These are phyloP conservation scores for Lentinus tigrinus DNA, from an alignment of 768 basidiomycete species.

Conservation along the genomic window DNA sequence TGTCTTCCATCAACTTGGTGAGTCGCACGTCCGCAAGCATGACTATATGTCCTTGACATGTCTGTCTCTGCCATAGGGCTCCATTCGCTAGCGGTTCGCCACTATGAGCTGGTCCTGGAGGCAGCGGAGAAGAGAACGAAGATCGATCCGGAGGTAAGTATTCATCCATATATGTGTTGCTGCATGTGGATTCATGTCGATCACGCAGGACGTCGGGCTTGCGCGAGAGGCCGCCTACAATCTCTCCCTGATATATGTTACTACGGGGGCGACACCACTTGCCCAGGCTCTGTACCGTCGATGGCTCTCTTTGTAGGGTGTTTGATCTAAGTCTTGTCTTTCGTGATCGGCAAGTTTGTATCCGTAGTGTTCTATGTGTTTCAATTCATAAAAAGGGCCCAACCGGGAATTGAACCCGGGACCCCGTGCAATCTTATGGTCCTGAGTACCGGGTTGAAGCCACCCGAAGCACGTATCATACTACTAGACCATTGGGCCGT, in stretches of 20 bases:
- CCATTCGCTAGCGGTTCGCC: slow-evolving; percentile 75
- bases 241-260: slow-evolving; percentile 76
- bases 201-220: slow-evolving; percentile 46
- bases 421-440: too few species aligned
- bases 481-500: slow-evolving; percentile 19
- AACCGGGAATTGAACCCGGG: too few species aligned
- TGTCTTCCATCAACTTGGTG: slow-evolving; percentile 91
- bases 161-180: neutral
- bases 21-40: slow-evolving; percentile 14
- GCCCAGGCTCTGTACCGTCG: slow-evolving; percentile 70
- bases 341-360: too few species aligned
- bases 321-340: too few species aligned
- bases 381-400: too few species aligned
- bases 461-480: slow-evolving; percentile 18
- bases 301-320: slow-evolving; percentile 74
- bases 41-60: neutral
- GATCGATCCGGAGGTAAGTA: slow-evolving; percentile 32
- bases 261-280: slow-evolving; percentile 70
- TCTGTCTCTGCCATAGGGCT: slow-evolving; percentile 50
- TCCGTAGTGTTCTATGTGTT: too few species aligned
- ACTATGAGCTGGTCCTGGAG: slow-evolving; percentile 78
- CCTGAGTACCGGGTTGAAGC: too few species aligned
- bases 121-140: slow-evolving; percentile 48
- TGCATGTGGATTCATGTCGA: neutral
- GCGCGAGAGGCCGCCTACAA: slow-evolving; percentile 86